phyloP scores from a whole-genome alignment of 257 asterid species.

The Nicotiana attenuata region DNA sequence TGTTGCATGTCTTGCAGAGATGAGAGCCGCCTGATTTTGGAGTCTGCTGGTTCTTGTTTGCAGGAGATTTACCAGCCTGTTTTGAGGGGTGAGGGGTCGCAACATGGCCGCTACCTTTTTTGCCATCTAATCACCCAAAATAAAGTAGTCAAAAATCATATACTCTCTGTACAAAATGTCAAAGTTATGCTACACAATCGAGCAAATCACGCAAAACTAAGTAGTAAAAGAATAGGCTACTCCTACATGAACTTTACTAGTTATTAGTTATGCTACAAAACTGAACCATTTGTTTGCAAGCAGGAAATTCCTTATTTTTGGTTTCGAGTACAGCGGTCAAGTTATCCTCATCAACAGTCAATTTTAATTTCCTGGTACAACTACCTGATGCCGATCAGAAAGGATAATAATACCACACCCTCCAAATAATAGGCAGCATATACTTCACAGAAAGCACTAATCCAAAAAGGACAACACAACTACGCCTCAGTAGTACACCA shows the following conservation, averaged over 20 bases:
- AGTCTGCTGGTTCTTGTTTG: conserved; percentile 46
- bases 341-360: background rate
- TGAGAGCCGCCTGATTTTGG: conserved; percentile 54
- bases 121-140: conserved; percentile 47
- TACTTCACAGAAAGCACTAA: background rate
- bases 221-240: background rate
- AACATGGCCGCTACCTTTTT: conserved; percentile 61
- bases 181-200: background rate
- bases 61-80: conserved; percentile 62
- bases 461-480: background rate
- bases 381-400: background rate
- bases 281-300: background rate
- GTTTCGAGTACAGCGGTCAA: background rate
- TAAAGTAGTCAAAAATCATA: background rate
- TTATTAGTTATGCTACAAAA: background rate
- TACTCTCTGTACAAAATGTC: background rate
- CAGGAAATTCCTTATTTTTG: background rate
- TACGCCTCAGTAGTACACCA: too few species aligned
- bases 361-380: background rate
- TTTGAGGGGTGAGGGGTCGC: conserved; percentile 95
- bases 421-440: background rate
- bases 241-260: background rate
- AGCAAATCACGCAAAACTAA: background rate
- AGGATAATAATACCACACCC: background rate
- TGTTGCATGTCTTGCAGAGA: conserved; percentile 61